Conservation (phyloP, 2,329 filamentous ascomycete species). For the Sclerotiophoma versabilis region DNA sequence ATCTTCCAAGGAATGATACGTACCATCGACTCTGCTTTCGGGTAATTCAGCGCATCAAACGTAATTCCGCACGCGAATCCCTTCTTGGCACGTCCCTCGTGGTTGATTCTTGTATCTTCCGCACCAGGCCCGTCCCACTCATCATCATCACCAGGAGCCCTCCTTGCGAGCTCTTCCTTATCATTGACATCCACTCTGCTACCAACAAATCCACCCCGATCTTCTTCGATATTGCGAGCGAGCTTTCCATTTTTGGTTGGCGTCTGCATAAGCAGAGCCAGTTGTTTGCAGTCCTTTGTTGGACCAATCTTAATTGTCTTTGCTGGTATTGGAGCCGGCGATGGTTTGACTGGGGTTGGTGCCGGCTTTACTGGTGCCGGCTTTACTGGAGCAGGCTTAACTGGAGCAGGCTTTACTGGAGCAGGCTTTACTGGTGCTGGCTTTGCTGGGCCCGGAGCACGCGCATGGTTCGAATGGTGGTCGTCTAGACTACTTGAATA, state of each 20-base stretch:
- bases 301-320: neutral
- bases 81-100: neutral
- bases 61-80: slow-evolving; percentile 5
- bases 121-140: neutral
- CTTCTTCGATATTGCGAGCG: neutral
- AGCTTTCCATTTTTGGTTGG: neutral
- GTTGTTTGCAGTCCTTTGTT: slow-evolving; percentile 8
- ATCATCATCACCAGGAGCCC: slow-evolving; percentile 1
- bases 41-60: slow-evolving; percentile 7
- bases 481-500: neutral
- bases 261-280: neutral
- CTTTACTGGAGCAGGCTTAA: neutral
- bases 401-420: neutral
- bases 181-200: slow-evolving; percentile 1
- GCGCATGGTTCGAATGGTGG: neutral
- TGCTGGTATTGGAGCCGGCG: neutral
- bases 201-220: slow-evolving; percentile 1
- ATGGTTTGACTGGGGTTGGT: neutral
- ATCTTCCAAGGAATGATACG: neutral
- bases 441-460: neutral
- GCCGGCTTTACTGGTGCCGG: neutral
- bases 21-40: slow-evolving; percentile 5
- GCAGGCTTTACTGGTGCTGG: neutral
- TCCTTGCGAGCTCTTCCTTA: neutral
- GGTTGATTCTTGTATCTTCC: slow-evolving; percentile 1